A percentile compares a stretch with the other conserved stretches of the same genome.
Conservation (phyloP, 108 stramenopile genomes). For the Nannochloropsis salina region DNA sequence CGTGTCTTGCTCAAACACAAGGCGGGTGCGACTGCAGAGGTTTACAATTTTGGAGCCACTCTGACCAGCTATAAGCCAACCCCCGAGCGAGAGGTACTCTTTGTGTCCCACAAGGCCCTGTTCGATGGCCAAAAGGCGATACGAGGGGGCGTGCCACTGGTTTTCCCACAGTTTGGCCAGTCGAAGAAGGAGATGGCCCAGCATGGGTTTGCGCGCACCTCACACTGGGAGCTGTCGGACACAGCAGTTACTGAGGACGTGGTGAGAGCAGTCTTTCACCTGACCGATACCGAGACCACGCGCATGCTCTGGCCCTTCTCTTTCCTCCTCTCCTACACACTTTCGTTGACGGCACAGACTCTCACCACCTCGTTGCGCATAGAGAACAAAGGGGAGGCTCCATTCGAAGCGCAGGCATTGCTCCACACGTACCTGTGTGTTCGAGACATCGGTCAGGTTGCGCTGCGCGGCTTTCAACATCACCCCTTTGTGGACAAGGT, state of each 20-base stretch:
- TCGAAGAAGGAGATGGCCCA: constrained; percentile 52
- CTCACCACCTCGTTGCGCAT: constrained; percentile 44
- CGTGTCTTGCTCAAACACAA: constrained; percentile 26
- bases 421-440: constrained; percentile 56
- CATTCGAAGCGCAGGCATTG: constrained; percentile 50
- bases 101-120: constrained; percentile 43
- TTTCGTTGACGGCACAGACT: constrained; percentile 38
- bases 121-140: constrained; percentile 52
- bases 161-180: constrained; percentile 55
- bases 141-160: constrained; percentile 50
- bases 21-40: constrained; percentile 29
- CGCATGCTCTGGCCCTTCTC: constrained; percentile 3
- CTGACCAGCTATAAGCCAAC: constrained; percentile 39
- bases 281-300: background rate
- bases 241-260: background rate
- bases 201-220: constrained; percentile 55
- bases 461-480: constrained; percentile 46
- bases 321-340: constrained; percentile 44
- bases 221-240: constrained; percentile 36
- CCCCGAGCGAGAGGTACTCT: constrained; percentile 39
- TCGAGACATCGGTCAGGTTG: constrained; percentile 36
- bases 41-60: constrained; percentile 35
- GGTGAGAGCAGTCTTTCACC: background rate
- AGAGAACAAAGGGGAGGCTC: constrained; percentile 42
- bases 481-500: constrained; percentile 52